phyloP scores from a whole-genome alignment of 352 stramenopile genomes.

The Phytophthora megakarya region DNA sequence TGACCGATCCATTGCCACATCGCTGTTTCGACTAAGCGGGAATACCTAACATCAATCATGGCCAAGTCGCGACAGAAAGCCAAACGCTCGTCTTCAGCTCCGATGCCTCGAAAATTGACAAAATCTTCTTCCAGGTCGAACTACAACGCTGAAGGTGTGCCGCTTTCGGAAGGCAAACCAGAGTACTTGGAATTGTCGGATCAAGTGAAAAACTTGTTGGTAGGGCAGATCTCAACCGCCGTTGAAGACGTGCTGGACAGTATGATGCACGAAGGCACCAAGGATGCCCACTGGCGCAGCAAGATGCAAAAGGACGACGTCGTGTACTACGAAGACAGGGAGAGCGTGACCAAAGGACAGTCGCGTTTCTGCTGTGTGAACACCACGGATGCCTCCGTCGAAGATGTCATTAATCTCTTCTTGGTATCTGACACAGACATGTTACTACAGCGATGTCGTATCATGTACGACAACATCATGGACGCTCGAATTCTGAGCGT shows the following conservation, averaged over 20 bases:
- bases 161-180: conserved; percentile 6
- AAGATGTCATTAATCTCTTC: conserved; percentile 47
- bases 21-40: conserved; percentile 21
- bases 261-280: conserved; percentile 40
- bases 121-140: conserved; percentile 25
- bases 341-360: conserved; percentile 35
- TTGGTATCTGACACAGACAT: conserved; percentile 39
- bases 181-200: conserved; percentile 33
- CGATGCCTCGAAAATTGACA: conserved; percentile 12
- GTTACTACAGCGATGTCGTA: conserved; percentile 37
- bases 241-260: conserved; percentile 44
- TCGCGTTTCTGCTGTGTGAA: conserved; percentile 47
- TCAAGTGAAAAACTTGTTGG: conserved; percentile 34
- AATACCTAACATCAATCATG: conserved; percentile 10
- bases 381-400: conserved; percentile 35
- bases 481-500: conserved; percentile 43
- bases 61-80: conserved; percentile 8
- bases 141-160: conserved; percentile 22
- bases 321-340: conserved; percentile 45
- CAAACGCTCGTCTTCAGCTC: conserved; percentile 27
- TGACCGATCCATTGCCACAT: conserved; percentile 14
- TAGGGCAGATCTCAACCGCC: conserved; percentile 32
- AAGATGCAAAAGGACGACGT: conserved; percentile 45
- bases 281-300: conserved; percentile 31
- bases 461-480: conserved; percentile 53